Evolutionary conservation across 257 asterid species (phyloP).

Genomic region (Thymus mandschuricus): DNA sequence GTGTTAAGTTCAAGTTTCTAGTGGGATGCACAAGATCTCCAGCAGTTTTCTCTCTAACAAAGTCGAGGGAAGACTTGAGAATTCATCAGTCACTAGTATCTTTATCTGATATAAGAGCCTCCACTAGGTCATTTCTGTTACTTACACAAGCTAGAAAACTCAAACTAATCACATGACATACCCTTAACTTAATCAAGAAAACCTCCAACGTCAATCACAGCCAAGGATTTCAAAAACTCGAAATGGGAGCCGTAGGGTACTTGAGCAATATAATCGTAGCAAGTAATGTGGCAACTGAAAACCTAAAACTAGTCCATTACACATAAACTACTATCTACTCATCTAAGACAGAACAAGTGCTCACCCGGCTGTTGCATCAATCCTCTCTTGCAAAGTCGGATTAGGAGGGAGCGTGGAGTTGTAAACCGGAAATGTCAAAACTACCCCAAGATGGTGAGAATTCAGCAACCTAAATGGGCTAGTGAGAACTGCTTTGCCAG

Average conservation of each 20-base stretch:
- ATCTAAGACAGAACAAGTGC: constrained; percentile 27
- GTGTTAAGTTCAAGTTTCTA: not conserved
- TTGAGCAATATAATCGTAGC: not conserved
- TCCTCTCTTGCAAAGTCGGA: constrained; percentile 71
- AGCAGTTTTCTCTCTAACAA: not conserved
- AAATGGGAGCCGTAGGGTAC: not conserved
- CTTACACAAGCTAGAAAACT: not conserved
- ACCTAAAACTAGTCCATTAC: not conserved
- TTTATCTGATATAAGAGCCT: not conserved
- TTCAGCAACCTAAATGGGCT: constrained; percentile 84
- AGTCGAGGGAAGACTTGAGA: not conserved
- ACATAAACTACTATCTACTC: constrained; percentile 5
- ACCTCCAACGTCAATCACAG: not conserved
- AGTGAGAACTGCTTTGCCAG: constrained; percentile 95
- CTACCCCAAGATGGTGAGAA: constrained; percentile 91
- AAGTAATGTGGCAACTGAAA: not conserved
- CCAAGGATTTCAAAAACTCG: constrained; percentile 5
- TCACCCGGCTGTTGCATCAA: constrained; percentile 86
- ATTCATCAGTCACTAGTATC: not conserved
- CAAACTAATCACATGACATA: not conserved
- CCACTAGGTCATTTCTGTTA: not conserved
- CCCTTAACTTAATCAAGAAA: not conserved
- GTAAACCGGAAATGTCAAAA: constrained; percentile 90
- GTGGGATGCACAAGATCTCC: not conserved
- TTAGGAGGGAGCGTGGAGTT: constrained; percentile 60